Conservation (phyloP, 2,329 filamentous ascomycete species). For the Rutstroemia sp. region DNA sequence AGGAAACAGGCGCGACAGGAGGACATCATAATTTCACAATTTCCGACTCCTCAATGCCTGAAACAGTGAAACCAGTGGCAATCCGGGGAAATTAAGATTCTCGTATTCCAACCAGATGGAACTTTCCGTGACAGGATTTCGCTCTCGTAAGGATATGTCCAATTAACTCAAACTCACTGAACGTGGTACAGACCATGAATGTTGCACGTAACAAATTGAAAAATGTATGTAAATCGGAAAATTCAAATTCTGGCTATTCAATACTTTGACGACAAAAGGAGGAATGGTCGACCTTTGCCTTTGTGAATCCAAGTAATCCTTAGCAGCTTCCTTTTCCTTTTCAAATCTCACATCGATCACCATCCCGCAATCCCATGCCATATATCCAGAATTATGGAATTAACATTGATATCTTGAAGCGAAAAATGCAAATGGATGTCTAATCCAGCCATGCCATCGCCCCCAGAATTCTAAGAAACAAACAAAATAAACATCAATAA, state of each 20-base stretch:
- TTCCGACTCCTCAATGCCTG: background rate
- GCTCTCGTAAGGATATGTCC: background rate
- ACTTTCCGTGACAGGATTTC: background rate
- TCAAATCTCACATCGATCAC: background rate
- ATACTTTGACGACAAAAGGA: background rate
- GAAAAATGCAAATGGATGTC: background rate
- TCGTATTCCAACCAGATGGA: background rate
- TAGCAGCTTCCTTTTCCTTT: background rate
- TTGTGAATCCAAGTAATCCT: background rate
- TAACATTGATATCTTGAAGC: background rate
- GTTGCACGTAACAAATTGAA: background rate
- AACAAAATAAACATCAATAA: slow-evolving; percentile 10
- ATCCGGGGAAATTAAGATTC: background rate
- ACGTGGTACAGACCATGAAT: background rate
- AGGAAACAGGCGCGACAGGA: background rate
- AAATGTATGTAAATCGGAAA: background rate
- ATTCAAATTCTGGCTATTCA: slow-evolving; percentile 1
- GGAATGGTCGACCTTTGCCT: background rate
- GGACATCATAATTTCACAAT: background rate
- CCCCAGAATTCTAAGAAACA: slow-evolving; percentile 5
- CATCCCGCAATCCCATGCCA: slow-evolving; percentile 2
- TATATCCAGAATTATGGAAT: slow-evolving; percentile 1
- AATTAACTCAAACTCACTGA: background rate
- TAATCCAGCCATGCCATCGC: slow-evolving; percentile 3
- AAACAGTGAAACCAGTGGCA: background rate